A percentile compares a stretch with the other conserved stretches of the same genome.
phyloP scores from a whole-genome alignment of 768 basidiomycete genomes.

The Multifurca ochricompacta region DNA sequence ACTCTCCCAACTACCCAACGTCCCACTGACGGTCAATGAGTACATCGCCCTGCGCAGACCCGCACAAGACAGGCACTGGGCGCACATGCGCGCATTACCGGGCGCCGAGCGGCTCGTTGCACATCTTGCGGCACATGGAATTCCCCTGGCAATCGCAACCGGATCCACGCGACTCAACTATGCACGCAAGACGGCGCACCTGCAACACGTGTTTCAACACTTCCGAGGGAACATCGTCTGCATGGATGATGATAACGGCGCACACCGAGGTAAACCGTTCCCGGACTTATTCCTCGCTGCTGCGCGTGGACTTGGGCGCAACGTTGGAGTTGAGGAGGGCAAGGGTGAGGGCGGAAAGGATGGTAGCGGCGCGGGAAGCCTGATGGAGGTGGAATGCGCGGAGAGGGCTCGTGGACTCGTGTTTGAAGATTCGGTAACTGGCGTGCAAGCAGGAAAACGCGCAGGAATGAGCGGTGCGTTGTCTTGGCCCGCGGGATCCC shows the following conservation, averaged over 20 bases:
- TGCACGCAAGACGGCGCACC: slow-evolving; percentile 55
- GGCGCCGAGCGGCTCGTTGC: slow-evolving; percentile 58
- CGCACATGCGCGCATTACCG: slow-evolving; percentile 58
- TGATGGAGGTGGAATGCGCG: slow-evolving; percentile 30
- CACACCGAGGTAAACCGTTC: slow-evolving; percentile 56
- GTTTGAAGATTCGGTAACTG: slow-evolving; percentile 73
- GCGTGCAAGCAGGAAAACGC: slow-evolving; percentile 70
- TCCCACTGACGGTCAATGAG: slow-evolving; percentile 51
- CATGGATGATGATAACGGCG: slow-evolving; percentile 55
- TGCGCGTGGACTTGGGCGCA: slow-evolving; percentile 50
- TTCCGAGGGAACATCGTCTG: slow-evolving; percentile 65
- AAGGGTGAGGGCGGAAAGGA: slow-evolving; percentile 31
- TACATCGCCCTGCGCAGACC: slow-evolving; percentile 50
- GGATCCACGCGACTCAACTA: slow-evolving; percentile 61
- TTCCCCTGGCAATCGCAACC: slow-evolving; percentile 79
- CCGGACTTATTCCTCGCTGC: slow-evolving; percentile 79
- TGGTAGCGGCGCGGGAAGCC: no score
- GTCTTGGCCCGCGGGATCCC: neutral
- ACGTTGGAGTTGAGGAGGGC: slow-evolving; percentile 42
- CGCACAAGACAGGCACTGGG: slow-evolving; percentile 60
- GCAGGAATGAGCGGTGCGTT: slow-evolving; percentile 77
- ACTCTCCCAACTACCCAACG: slow-evolving; percentile 67
- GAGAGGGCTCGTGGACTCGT: slow-evolving; percentile 62
- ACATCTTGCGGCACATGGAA: slow-evolving; percentile 55
- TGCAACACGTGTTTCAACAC: slow-evolving; percentile 45